Evolutionary conservation across 306 rosid species (phyloP), one percentile per base, ranked within the genome.

Genomic region (Begonia fuchsioides): DNA sequence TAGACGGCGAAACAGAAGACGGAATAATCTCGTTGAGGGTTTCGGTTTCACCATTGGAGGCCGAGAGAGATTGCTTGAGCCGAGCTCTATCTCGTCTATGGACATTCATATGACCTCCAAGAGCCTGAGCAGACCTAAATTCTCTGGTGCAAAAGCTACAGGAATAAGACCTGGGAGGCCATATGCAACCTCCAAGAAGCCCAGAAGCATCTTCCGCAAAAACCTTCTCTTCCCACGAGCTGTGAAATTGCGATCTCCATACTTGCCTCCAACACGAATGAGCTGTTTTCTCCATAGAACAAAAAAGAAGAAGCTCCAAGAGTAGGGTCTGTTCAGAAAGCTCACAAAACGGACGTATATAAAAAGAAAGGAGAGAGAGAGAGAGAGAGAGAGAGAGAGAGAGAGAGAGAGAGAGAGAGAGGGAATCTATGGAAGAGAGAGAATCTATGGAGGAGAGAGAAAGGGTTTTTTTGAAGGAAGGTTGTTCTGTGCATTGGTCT

Each of bases 31-130:
- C 35, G 35, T 26, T 4, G 8, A 26, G 35, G 35, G 35, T 26
- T 26, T 26, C 35, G 8, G 35, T 26, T 26, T 26, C 35, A 8
- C 35, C 35, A 5, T 26, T 26, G 7, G 35, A 26, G 35, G 35
- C 7, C 35, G 35, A 26, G 3, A 55, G 71, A 44, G 67, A 64
- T 63, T 74, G 87, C 47, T 80, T 77, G 50, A 90, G 98, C 48
- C 72, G 61, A 20, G 94, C 98, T 55, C 94, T 76, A 40, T 90
- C 98, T 46, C 95, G 71, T 12, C 98, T 63, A 45, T 90, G 98
- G 39, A 90, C 79, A 57, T 90, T 90, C 97, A 90, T 90, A 76
- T 90, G 97, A 47, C 97, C 97, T 0, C 97, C 97, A 15, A 90
- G 80, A 35, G 98, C 98, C 65, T 90, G 98, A 48, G 98, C 98